Evolutionary conservation across 805 yeast genomes (phyloP), one percentile per base, ranked within the genome.

Genomic region (Spathaspora sp.): DNA sequence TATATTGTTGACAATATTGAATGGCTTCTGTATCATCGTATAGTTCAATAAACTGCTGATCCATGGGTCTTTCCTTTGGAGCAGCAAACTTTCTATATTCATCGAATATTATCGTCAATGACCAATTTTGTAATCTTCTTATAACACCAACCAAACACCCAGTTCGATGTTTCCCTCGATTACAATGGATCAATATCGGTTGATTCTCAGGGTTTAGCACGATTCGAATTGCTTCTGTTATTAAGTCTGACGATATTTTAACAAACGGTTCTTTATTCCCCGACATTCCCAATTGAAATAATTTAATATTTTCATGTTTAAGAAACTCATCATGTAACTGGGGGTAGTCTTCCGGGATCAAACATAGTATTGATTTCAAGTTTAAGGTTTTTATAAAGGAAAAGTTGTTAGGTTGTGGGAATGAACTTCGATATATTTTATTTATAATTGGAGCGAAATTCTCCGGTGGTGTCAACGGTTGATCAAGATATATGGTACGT

Each of bases 181-280:
- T 94, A 70, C 99, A 94, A 67, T 94, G 99, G 44, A 94, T 89
- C 56, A 94, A 73, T 11, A 94, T 75, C 1, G 99, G 99, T 52
- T 91, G 98, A 67, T 94, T 93, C 19, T 66, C 83, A 0, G 97
- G 97, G 61, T 94, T 78, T 14, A 90, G 66, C 12, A 90, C 89
- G 32, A 91, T 86, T 63, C 86, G 84, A 56, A 93, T 73, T 0
- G 97, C 97, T 53, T 82, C 81, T 1, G 92, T 86, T 29, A 94
- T 82, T 39, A 87, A 73, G 35, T 83, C 85, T 60, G 79, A 75
- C 50, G 78, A 75, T 53, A 82, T 83, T 60, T 87, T 86, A 44
- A 89, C 96, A 71, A 91, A 90, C 10, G 97, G 97, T 62, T 91
- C 97, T 63, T 94, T 94, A 66, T 94, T 94, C 7, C 98, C 99